phyloP scores from a whole-genome alignment of 2,329 filamentous ascomycete species.

The Didymella lethalis region DNA sequence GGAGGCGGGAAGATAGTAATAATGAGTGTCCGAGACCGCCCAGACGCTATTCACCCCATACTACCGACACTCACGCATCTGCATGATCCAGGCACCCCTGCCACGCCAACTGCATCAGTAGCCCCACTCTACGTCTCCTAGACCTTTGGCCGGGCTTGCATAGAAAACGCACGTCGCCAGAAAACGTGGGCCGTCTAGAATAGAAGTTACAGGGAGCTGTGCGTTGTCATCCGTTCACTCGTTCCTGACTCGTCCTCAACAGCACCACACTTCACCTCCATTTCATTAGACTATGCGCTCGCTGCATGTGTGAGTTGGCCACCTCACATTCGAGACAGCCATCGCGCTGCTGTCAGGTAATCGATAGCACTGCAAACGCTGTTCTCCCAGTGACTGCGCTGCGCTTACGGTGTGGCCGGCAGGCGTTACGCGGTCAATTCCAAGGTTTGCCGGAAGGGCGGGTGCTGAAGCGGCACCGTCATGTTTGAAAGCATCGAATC shows the following conservation, averaged over 20 bases:
- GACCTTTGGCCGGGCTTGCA: conserved; percentile 43
- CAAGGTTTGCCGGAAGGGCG: conserved; percentile 44
- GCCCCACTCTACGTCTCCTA: conserved; percentile 43
- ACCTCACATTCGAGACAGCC: conserved; percentile 28
- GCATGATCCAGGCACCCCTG: conserved; percentile 43
- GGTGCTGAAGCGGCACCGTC: conserved; percentile 45
- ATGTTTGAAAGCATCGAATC: conserved; percentile 37
- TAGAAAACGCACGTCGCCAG: conserved; percentile 45
- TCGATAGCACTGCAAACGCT: conserved; percentile 26
- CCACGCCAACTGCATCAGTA: conserved; percentile 47
- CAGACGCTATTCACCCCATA: conserved; percentile 52
- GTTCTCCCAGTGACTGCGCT: conserved; percentile 25
- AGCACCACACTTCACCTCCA: conserved; percentile 39
- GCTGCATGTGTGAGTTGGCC: conserved; percentile 44
- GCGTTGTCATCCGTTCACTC: conserved; percentile 52
- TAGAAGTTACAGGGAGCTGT: conserved; percentile 44
- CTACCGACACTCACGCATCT: conserved; percentile 44
- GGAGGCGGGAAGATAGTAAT: conserved; percentile 39
- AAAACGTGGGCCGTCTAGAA: conserved; percentile 51
- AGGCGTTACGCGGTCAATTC: conserved; percentile 30
- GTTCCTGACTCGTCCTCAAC: conserved; percentile 41
- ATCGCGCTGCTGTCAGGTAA: conserved; percentile 29
- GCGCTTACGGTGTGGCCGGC: conserved; percentile 34
- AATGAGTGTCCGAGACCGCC: conserved; percentile 40
- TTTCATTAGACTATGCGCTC: conserved; percentile 35